These are phyloP conservation scores for Kodamaea suecica DNA, from an alignment of 1,139 yeast species.

Conservation along the genomic window DNA sequence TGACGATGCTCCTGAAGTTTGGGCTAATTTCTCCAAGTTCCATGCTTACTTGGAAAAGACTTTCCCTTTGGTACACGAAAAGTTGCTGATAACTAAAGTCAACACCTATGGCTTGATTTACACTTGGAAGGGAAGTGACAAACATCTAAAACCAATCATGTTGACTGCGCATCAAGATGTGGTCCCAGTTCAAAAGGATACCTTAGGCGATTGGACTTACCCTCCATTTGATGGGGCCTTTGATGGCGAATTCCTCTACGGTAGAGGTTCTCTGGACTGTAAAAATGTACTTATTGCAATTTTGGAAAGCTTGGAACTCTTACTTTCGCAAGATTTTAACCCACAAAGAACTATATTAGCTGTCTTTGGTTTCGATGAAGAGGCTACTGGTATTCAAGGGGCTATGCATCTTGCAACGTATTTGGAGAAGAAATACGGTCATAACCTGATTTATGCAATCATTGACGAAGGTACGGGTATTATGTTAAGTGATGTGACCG, in stretches of 20 bases:
- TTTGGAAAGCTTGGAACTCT: slow-evolving; percentile 55
- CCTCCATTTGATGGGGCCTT: slow-evolving; percentile 70
- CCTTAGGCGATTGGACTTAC: slow-evolving; percentile 58
- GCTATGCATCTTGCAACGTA: slow-evolving; percentile 44
- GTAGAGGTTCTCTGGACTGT: slow-evolving; percentile 67
- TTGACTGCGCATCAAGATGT: slow-evolving; percentile 80
- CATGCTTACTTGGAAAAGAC: slow-evolving; percentile 44
- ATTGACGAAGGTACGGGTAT: slow-evolving; percentile 64
- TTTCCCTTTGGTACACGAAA: slow-evolving; percentile 56
- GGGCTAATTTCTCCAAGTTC: slow-evolving; percentile 49
- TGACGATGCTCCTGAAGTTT: slow-evolving; percentile 33
- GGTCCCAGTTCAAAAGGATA: slow-evolving; percentile 69
- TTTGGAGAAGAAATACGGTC: slow-evolving; percentile 51
- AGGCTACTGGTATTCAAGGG: slow-evolving; percentile 58
- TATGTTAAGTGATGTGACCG: slow-evolving; percentile 26
- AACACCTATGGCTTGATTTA: slow-evolving; percentile 66
- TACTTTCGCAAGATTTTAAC: slow-evolving; percentile 39
- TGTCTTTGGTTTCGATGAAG: slow-evolving; percentile 73
- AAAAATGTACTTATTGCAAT: slow-evolving; percentile 57
- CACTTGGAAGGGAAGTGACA: slow-evolving; percentile 61
- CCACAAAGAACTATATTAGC: slow-evolving; percentile 57
- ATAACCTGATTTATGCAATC: slow-evolving; percentile 52
- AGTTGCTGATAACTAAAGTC: slow-evolving; percentile 51
- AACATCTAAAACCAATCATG: slow-evolving; percentile 57
- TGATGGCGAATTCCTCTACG: slow-evolving; percentile 48